phyloP scores from a whole-genome alignment of 164 flowering plant genomes.

The Liriodendron chinense region DNA sequence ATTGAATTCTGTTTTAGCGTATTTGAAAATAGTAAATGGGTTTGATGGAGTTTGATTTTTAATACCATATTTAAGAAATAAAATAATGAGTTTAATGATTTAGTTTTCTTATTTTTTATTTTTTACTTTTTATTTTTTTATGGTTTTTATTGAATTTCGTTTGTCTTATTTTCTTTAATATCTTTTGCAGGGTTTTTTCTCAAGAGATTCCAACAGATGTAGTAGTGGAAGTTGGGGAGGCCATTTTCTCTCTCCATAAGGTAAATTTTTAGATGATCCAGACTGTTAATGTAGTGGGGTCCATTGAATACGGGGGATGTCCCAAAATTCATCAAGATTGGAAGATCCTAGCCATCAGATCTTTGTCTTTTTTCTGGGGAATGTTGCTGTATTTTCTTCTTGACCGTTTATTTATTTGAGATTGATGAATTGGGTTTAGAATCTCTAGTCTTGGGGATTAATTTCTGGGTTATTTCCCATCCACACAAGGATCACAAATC shows the following conservation, averaged over 20 bases:
- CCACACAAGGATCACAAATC: no score
- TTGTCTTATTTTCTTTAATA: neutral
- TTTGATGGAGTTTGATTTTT: no score
- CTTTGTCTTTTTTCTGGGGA: neutral
- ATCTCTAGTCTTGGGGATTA: no score
- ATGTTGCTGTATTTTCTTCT: no score
- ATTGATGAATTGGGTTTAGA: no score
- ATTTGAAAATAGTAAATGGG: no score
- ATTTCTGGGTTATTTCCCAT: no score
- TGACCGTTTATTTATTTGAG: no score
- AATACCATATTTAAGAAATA: no score
- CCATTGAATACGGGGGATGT: no score
- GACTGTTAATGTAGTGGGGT: neutral
- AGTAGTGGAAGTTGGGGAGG: slow-evolving; percentile 63
- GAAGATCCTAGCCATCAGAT: neutral
- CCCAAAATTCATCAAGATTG: neutral
- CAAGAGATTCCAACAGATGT: slow-evolving; percentile 91
- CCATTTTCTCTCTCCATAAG: slow-evolving; percentile 83
- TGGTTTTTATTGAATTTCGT: neutral
- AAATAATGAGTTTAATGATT: no score
- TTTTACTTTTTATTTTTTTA: neutral
- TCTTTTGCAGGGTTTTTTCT: slow-evolving; percentile 68
- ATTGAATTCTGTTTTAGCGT: neutral
- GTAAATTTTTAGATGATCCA: slow-evolving; percentile 22
- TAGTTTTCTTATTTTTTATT: no score